Percentiles rank a stretch among this genome's conserved stretches.
These are phyloP conservation scores for Whalleya microplaca DNA, from an alignment of 2,329 filamentous ascomycete species.

Conservation along the genomic window DNA sequence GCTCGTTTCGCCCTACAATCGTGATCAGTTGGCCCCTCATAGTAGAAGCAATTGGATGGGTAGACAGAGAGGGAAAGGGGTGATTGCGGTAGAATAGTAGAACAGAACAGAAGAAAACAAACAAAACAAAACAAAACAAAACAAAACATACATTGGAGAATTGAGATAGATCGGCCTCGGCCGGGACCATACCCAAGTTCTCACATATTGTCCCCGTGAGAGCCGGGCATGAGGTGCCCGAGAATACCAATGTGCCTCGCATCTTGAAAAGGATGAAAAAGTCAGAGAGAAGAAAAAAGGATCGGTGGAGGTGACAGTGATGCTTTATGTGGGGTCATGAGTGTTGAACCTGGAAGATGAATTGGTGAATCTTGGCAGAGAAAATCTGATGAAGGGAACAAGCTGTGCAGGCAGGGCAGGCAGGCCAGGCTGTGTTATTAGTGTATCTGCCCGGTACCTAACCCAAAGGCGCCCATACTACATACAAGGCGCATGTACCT, in stretches of 20 bases:
- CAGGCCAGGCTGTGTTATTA: too few species aligned
- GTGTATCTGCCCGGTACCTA: too few species aligned
- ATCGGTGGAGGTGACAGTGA: constrained; percentile 29
- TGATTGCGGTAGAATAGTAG: background rate
- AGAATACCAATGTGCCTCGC: constrained; percentile 70
- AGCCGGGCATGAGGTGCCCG: constrained; percentile 68
- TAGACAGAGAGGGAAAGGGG: background rate
- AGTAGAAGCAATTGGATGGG: background rate
- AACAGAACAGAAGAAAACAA: too few species aligned
- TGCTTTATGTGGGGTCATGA: constrained; percentile 22
- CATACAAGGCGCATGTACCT: too few species aligned
- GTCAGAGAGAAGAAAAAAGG: constrained; percentile 34
- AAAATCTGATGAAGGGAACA: constrained; percentile 2
- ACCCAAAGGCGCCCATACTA: too few species aligned
- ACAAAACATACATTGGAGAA: constrained; percentile 72
- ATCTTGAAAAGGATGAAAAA: constrained; percentile 44
- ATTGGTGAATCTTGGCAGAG: too few species aligned
- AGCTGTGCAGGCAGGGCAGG: too few species aligned
- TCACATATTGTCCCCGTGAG: constrained; percentile 69
- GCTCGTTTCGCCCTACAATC: constrained; percentile 66
- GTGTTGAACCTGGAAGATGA: background rate
- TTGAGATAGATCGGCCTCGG: constrained; percentile 67
- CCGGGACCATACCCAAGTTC: constrained; percentile 68
- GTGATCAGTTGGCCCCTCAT: constrained; percentile 27
- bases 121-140: too few species aligned